Evolutionary conservation across 805 yeast genomes (phyloP).

Genomic region (Ogataea naganishii): DNA sequence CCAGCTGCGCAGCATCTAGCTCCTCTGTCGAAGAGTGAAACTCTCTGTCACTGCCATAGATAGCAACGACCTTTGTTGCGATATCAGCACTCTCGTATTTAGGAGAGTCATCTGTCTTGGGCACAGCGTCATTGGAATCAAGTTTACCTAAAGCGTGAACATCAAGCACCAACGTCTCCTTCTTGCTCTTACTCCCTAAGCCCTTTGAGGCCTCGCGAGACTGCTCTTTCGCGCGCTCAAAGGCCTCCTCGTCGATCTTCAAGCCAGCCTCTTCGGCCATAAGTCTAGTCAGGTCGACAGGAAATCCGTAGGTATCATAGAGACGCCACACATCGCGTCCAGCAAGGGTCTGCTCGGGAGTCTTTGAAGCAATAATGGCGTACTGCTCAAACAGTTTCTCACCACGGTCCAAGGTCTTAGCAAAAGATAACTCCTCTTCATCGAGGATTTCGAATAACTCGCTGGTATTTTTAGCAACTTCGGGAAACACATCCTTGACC

Average conservation of each 20-base stretch:
- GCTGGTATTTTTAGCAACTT: slow-evolving; percentile 60
- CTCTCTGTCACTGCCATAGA: slow-evolving; percentile 56
- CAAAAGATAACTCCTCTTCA: slow-evolving; percentile 93
- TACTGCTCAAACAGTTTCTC: slow-evolving; percentile 93
- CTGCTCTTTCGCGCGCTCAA: slow-evolving; percentile 82
- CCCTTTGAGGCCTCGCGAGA: slow-evolving; percentile 95
- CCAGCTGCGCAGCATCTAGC: slow-evolving; percentile 34
- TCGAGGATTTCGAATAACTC: slow-evolving; percentile 83
- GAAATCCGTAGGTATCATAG: slow-evolving; percentile 98
- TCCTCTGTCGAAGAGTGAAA: slow-evolving; percentile 43
- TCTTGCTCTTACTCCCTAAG: slow-evolving; percentile 45
- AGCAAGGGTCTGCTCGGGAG: slow-evolving; percentile 65
- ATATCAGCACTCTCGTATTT: slow-evolving; percentile 72
- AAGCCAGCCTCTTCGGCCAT: slow-evolving; percentile 99
- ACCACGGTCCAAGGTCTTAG: slow-evolving; percentile 95
- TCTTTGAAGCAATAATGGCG: slow-evolving; percentile 71
- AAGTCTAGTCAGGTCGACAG: slow-evolving; percentile 92
- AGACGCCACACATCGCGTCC: slow-evolving; percentile 98
- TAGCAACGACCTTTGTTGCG: slow-evolving; percentile 59
- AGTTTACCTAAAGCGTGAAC: slow-evolving; percentile 82
- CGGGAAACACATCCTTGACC: slow-evolving; percentile 87
- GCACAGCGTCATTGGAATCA: slow-evolving; percentile 45
- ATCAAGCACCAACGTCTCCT: slow-evolving; percentile 66
- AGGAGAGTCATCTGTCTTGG: slow-evolving; percentile 75
- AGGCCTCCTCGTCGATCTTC: slow-evolving; percentile 84